Conservation (phyloP, 768 basidiomycete species). For the Boletus eberwhitei region DNA sequence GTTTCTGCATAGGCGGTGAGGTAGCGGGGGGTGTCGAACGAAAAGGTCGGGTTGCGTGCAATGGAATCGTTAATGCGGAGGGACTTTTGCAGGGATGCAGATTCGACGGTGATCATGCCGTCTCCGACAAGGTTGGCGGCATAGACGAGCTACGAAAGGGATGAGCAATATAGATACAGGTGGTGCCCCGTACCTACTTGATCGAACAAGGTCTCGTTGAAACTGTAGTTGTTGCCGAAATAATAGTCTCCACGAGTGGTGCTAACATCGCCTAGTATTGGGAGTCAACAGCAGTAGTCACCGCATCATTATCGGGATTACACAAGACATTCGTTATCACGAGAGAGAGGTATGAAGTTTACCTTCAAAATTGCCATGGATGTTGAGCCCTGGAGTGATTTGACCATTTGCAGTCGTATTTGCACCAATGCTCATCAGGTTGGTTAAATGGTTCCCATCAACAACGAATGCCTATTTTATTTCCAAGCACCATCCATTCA, state of each 20-base stretch:
- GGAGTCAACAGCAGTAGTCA: not conserved
- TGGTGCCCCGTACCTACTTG: not conserved
- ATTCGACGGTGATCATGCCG: slow-evolving; percentile 19
- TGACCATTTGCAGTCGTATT: slow-evolving; percentile 14
- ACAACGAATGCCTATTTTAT: slow-evolving; percentile 21
- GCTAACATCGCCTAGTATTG: slow-evolving; percentile 18
- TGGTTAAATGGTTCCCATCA: slow-evolving; percentile 27
- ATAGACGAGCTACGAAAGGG: slow-evolving; percentile 4
- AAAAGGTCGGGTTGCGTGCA: slow-evolving; percentile 20
- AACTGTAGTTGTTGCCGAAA: slow-evolving; percentile 24
- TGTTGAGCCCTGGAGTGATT: slow-evolving; percentile 19
- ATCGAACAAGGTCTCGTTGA: slow-evolving; percentile 25
- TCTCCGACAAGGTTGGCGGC: slow-evolving; percentile 18
- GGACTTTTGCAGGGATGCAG: slow-evolving; percentile 16
- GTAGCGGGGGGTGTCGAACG: slow-evolving; percentile 19
- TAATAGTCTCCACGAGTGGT: slow-evolving; percentile 23
- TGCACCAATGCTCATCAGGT: slow-evolving; percentile 26
- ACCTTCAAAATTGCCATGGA: slow-evolving; percentile 26
- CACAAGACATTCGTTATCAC: not conserved
- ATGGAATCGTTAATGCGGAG: slow-evolving; percentile 25
- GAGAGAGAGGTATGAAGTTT: not conserved
- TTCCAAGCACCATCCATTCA: not conserved
- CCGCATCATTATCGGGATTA: not conserved
- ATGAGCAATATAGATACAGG: not conserved
- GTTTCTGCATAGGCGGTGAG: slow-evolving; percentile 23